Base-by-base conservation (phyloP, 192 early-diverging fungal species). In the Powellomyces hirtus region DNA sequence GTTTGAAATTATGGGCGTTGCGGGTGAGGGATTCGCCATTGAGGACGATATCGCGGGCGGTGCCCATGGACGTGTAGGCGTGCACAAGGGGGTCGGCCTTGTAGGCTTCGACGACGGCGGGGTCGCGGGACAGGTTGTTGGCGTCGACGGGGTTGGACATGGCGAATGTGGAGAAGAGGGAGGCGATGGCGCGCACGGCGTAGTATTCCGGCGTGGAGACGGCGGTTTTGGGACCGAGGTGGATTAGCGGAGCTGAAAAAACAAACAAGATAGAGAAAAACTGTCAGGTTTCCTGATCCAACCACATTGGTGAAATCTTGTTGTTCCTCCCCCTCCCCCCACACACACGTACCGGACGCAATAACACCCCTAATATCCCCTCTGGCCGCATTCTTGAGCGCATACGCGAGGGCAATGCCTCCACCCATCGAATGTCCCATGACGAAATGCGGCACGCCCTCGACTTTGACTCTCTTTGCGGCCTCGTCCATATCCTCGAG, bases 11-110 rank as follows among this genome's bases (percentile, higher is more conserved):
- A 59, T 62, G 74, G 26, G 74, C 70, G 4, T 13, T 35, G n/a
- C 46, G 51, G 49, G 20, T 4, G 29, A 74, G 58, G 26, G 59
- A 38, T 52, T 86, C 72, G 33, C 85, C 85, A 42, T 82, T 76
- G 0, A 75, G 59, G 51, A 88, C 62, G 67, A 86, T 79, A 62
- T 82, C 80, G 16, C 74, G 66, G 16, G 53, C 65, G 18, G 81
- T 80, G 11, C 66, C 64, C 1, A 83, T 62, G 4, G 79, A 75
- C 35, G 72, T 75, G 62, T 74, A 79, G 38, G 73, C 70, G 46
- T 89, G 86, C 4, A 84, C 73, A 5, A 86, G 69, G 26, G 87
- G 86, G 53, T 90, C 89, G 7, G 61, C 46, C 26, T 67, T 27
- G 62, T 89, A 90, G 3, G 72, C 78, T 37, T 75, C 51, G 6